These are phyloP conservation scores for Blastobotrys petasosporus DNA, from an alignment of 1,139 yeast genomes.

Conservation along the genomic window DNA sequence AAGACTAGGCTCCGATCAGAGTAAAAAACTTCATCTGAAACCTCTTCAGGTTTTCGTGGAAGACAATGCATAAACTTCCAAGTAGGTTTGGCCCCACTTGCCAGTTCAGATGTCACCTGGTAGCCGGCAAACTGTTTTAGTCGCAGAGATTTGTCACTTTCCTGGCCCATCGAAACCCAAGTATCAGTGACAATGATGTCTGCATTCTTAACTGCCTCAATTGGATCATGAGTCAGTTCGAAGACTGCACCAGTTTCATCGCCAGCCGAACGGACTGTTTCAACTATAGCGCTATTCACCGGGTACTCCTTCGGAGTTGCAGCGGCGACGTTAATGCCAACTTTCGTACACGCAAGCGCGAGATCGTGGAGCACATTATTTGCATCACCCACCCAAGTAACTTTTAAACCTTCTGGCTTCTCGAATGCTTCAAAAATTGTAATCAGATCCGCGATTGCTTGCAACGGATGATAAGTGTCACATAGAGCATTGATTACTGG, in stretches of 20 bases:
- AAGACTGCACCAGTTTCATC: slow-evolving; percentile 47
- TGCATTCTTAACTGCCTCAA: slow-evolving; percentile 63
- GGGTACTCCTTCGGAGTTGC: slow-evolving; percentile 76
- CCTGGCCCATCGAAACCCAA: slow-evolving; percentile 98
- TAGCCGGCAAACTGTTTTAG: slow-evolving; percentile 78
- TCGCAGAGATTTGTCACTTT: slow-evolving; percentile 63
- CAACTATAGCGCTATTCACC: slow-evolving; percentile 52
- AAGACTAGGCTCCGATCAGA: slow-evolving; percentile 79
- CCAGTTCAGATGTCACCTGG: slow-evolving; percentile 69
- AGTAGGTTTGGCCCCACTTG: slow-evolving; percentile 55
- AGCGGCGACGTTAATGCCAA: slow-evolving; percentile 75
- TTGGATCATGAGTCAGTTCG: slow-evolving; percentile 67
- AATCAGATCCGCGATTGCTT: slow-evolving; percentile 85
- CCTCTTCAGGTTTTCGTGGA: slow-evolving; percentile 94
- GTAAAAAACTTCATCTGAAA: slow-evolving; percentile 86
- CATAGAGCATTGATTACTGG: slow-evolving; percentile 93
- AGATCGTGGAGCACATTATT: slow-evolving; percentile 93
- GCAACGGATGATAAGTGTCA: slow-evolving; percentile 89
- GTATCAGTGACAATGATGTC: slow-evolving; percentile 93
- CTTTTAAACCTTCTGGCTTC: slow-evolving; percentile 55
- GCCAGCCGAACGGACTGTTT: slow-evolving; percentile 51
- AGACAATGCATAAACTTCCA: slow-evolving; percentile 97
- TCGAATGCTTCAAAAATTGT: slow-evolving; percentile 77
- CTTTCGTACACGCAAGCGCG: slow-evolving; percentile 81
- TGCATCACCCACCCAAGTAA: slow-evolving; percentile 96